These are phyloP conservation scores for Cyclocybe aegerita DNA, from an alignment of 768 basidiomycete genomes.

Conservation along the genomic window DNA sequence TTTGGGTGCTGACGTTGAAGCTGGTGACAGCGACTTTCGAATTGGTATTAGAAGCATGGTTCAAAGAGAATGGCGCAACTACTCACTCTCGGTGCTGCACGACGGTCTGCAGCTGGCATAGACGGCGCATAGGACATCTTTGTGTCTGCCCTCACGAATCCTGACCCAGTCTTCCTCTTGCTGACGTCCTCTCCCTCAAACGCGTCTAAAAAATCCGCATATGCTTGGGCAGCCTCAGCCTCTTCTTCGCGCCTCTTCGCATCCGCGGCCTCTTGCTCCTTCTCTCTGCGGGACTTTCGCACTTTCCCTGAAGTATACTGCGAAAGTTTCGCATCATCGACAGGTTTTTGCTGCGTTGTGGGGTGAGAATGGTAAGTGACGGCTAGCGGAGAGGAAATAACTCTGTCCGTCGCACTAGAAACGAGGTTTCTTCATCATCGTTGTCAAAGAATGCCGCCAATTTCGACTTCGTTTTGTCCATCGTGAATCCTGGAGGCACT, in stretches of 20 bases:
- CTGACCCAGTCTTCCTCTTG: constrained; percentile 48
- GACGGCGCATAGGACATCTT: constrained; percentile 46
- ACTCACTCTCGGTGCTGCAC: constrained; percentile 12
- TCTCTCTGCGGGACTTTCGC: constrained; percentile 88
- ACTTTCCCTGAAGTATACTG: constrained; percentile 85
- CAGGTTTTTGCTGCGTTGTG: constrained; percentile 73
- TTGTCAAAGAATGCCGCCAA: constrained; percentile 83
- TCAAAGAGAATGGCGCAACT: neutral
- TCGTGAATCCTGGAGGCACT: constrained; percentile 19
- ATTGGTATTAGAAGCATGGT: neutral
- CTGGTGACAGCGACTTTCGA: constrained; percentile 60
- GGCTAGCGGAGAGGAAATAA: constrained; percentile 51
- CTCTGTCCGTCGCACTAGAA: constrained; percentile 89
- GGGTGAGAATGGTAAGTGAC: constrained; percentile 60
- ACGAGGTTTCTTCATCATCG: constrained; percentile 82
- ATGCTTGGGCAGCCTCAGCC: constrained; percentile 73
- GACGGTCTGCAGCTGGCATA: constrained; percentile 19
- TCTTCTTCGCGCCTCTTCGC: constrained; percentile 86
- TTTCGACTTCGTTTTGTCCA: constrained; percentile 70
- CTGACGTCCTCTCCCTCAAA: constrained; percentile 71
- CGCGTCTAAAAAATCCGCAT: constrained; percentile 81
- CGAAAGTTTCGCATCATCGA: constrained; percentile 83
- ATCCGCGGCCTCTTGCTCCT: constrained; percentile 91
- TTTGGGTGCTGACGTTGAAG: constrained; percentile 48
- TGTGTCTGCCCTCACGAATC: constrained; percentile 65